Percentiles rank a stretch among this genome's conserved stretches.
Evolutionary conservation across 129 eudicot species (phyloP).

Genomic region (Cynara cardunculus): DNA sequence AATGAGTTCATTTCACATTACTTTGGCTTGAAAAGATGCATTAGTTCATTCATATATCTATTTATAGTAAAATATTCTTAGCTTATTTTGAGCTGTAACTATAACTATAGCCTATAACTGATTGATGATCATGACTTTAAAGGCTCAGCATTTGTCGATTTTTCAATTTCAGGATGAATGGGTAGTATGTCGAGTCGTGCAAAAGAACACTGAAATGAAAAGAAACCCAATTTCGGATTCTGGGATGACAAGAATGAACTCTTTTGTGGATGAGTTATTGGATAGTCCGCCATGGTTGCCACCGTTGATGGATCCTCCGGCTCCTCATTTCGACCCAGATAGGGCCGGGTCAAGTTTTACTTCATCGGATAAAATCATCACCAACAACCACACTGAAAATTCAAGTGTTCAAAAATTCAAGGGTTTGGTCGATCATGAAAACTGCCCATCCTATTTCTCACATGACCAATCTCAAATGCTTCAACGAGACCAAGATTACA

Average conservation of each 20-base stretch:
- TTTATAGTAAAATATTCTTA: neutral
- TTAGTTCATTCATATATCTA: neutral
- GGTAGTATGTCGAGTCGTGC: constrained; percentile 69
- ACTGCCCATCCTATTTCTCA: constrained; percentile 23
- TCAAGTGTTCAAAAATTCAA: constrained; percentile 10
- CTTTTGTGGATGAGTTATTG: constrained; percentile 54
- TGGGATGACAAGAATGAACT: constrained; percentile 37
- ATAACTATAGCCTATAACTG: neutral
- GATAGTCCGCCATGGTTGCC: constrained; percentile 51
- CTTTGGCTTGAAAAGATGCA: neutral
- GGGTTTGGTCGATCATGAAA: constrained; percentile 26
- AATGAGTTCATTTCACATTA: neutral
- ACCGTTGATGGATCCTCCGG: constrained; percentile 39
- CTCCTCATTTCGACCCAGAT: constrained; percentile 9
- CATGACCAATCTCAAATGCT: constrained; percentile 25
- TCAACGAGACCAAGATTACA: constrained; percentile 35
- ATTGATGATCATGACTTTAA: neutral
- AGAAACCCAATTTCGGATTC: constrained; percentile 27
- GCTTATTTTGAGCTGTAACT: neutral
- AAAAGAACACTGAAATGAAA: constrained; percentile 41
- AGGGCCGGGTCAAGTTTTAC: constrained; percentile 17
- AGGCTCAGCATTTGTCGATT: neutral
- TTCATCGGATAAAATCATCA: constrained; percentile 4
- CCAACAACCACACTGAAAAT: constrained; percentile 16
- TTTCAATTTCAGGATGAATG: constrained; percentile 52